These are phyloP conservation scores for Pseudocercospora macadamiae DNA, from an alignment of 2,329 filamentous ascomycete genomes.

Conservation along the genomic window DNA sequence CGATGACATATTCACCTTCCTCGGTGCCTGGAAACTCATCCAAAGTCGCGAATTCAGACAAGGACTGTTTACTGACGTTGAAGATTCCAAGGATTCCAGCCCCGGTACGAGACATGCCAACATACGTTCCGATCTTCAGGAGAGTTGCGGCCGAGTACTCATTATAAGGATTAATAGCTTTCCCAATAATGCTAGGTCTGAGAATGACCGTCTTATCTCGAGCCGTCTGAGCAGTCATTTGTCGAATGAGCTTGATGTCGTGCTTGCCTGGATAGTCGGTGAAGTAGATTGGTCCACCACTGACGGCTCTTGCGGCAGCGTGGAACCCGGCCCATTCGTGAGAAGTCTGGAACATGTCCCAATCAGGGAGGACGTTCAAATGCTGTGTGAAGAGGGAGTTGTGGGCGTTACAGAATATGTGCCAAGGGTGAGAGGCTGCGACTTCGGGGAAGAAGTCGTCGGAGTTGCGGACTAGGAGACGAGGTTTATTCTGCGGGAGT, in stretches of 20 bases:
- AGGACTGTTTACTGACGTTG: constrained; percentile 68
- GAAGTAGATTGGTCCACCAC: constrained; percentile 91
- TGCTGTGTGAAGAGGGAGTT: constrained; percentile 81
- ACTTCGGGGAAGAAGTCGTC: constrained; percentile 90
- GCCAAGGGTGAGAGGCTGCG: constrained; percentile 83
- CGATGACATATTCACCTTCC: constrained; percentile 68
- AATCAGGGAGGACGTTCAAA: constrained; percentile 84
- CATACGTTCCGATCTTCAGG: constrained; percentile 78
- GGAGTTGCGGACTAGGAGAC: constrained; percentile 79
- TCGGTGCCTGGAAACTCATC: constrained; percentile 73
- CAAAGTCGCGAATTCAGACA: constrained; percentile 72
- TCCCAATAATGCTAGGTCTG: constrained; percentile 74
- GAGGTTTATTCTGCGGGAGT: constrained; percentile 73
- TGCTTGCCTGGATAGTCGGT: constrained; percentile 87
- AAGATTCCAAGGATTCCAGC: constrained; percentile 81
- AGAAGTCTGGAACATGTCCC: constrained; percentile 73
- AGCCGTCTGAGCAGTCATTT: constrained; percentile 78
- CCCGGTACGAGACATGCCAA: constrained; percentile 68
- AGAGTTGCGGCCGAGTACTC: constrained; percentile 73
- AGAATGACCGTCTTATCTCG: constrained; percentile 78
- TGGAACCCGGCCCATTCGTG: constrained; percentile 79
- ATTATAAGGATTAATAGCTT: constrained; percentile 72
- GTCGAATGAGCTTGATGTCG: constrained; percentile 71
- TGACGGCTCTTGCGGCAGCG: constrained; percentile 85
- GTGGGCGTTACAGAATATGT: constrained; percentile 92